phyloP scores from a whole-genome alignment of 495 filamentous ascomycete genomes.

The Friedmanniomyces simplex region DNA sequence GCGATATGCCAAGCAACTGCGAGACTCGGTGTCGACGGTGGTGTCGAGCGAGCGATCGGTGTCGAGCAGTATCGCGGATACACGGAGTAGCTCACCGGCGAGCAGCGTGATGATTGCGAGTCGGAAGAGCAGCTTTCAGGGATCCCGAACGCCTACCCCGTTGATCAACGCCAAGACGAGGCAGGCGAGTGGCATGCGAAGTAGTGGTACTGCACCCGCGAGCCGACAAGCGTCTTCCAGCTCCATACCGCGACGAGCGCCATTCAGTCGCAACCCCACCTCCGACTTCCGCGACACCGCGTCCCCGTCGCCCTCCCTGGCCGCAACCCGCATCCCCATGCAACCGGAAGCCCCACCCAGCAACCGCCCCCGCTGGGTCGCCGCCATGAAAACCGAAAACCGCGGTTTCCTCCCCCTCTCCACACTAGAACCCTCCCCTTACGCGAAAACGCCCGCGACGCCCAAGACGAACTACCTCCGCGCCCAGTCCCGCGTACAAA shows the following conservation, averaged over 20 bases:
- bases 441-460: constrained; percentile 14
- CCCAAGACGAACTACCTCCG: constrained; percentile 20
- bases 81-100: constrained; percentile 80
- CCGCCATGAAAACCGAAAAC: not conserved
- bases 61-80: constrained; percentile 60
- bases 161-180: constrained; percentile 6
- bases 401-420: constrained; percentile 18
- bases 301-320: constrained; percentile 1
- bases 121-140: constrained; percentile 26
- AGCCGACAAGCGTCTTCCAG: not conserved
- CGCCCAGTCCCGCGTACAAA: not conserved
- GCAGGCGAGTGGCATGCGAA: not conserved
- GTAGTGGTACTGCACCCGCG: not conserved
- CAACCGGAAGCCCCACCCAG: not conserved
- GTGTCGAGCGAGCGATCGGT: constrained; percentile 76
- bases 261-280: not conserved
- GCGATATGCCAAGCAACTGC: constrained; percentile 57
- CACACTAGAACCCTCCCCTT: constrained; percentile 14
- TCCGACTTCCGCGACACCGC: not conserved
- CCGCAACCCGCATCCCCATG: not conserved
- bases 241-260: constrained; percentile 7
- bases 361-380: constrained; percentile 12
- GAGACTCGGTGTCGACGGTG: constrained; percentile 89
- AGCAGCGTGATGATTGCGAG: constrained; percentile 59
- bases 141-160: constrained; percentile 16